Percentiles rank a stretch among this genome's conserved stretches.
Evolutionary conservation across 1,139 yeast genomes (phyloP).

Genomic region (Lodderomyces jiufengensis): DNA sequence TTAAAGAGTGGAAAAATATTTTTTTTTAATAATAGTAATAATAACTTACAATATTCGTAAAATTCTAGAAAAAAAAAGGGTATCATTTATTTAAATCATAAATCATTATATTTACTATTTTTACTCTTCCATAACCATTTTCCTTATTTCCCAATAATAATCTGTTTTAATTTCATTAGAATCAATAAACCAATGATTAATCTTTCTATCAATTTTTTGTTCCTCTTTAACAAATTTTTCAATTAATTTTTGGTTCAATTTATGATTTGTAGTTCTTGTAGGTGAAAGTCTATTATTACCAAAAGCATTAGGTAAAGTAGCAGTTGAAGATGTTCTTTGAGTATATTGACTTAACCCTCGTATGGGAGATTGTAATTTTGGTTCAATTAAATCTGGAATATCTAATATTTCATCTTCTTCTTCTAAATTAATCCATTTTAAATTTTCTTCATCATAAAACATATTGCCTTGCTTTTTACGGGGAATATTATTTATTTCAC

Average conservation of each 20-base stretch:
- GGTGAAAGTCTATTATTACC: not conserved
- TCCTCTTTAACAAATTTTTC: slow-evolving; percentile 50
- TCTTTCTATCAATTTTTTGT: slow-evolving; percentile 44
- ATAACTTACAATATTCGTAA: too few relatives aligned
- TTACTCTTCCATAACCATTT: slow-evolving; percentile 44
- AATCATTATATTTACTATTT: too few relatives aligned
- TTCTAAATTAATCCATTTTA: slow-evolving; percentile 50
- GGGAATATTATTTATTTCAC: slow-evolving; percentile 16
- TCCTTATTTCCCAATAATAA: slow-evolving; percentile 52
- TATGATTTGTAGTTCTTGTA: slow-evolving; percentile 7
- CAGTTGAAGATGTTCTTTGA: slow-evolving; percentile 34
- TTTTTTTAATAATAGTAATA: too few relatives aligned
- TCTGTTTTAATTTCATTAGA: slow-evolving; percentile 32
- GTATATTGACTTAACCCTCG: slow-evolving; percentile 31
- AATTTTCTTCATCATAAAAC: slow-evolving; percentile 57
- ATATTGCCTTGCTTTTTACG: slow-evolving; percentile 31
- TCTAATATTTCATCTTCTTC: slow-evolving; percentile 45
- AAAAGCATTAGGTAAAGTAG: slow-evolving; percentile 9
- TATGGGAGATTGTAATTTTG: slow-evolving; percentile 11
- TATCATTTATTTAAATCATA: not conserved
- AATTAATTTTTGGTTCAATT: slow-evolving; percentile 35
- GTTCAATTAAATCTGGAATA: slow-evolving; percentile 36
- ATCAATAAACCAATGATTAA: slow-evolving; percentile 48
- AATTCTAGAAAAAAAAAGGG: too few relatives aligned
- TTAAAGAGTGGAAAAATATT: slow-evolving; percentile 1